Base-by-base conservation (phyloP, 129 eudicot genomes). In the Calendula officinalis region DNA sequence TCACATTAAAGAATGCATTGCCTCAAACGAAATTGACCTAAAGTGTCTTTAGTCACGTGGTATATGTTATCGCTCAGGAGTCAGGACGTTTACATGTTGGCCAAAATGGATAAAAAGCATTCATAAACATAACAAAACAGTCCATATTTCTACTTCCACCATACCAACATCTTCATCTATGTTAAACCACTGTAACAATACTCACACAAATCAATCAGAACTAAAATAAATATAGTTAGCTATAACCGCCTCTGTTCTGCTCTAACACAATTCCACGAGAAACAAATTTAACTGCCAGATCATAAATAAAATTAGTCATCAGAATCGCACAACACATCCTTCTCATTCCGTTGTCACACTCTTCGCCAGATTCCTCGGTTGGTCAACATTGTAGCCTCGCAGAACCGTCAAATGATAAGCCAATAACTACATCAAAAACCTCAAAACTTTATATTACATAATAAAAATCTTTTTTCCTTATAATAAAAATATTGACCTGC, bases 341-440 rank as follows among this genome's bases (percentile, higher is more conserved):
- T 37, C 41, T 79, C 80, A 86, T 72, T 86, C 87, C 6, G 97
- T 90, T 53, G 97, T 90, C 70, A 90, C 97, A 39, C 97, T 90
- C 66, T 90, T 90, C 36, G 97, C 97, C 52, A 90, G 87, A 65
- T 90, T 90, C 61, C 97, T 83, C 36, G 97, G 97, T 62, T 90
- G 97, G 60, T 90, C 97, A 22, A 90, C 97, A 65, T 90, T 90
- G 73, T 81, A 74, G 8, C 97, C 97, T 7, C 97, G 84, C 44
- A 83, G 68, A 8, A 90, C 97, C 0, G 97, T 90, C 7, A 90
- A 71, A 73, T 90, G 97, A 76, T 86, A 90, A 2, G 97, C 95
- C 83, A 90, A 71, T 66, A 90, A 71, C 97, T 90, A 88, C 77
- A 78, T 33, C 1, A 2, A 14, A 3, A 51, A 37, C 1, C 37